A percentile compares a stretch with the other conserved stretches of the same genome.
Evolutionary conservation across 108 stramenopile species (phyloP).

Genomic region (Pinguiococcus pyrenoidosus): DNA sequence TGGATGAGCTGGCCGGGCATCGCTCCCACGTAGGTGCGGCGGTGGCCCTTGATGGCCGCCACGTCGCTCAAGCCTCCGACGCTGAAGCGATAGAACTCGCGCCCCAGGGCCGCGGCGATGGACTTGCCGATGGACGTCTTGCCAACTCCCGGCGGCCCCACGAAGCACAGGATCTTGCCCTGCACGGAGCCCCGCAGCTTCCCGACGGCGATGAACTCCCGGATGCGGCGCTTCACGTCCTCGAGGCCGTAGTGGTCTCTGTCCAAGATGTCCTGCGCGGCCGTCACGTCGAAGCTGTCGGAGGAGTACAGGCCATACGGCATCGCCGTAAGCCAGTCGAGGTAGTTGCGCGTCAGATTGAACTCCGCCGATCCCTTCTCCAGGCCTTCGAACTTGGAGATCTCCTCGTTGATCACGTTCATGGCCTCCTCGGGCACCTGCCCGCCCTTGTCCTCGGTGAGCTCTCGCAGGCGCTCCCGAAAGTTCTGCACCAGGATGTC

Average conservation of each 20-base stretch:
- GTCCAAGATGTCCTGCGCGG: conserved; percentile 58
- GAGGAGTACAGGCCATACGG: conserved; percentile 72
- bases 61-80: conserved; percentile 88
- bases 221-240: conserved; percentile 64
- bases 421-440: conserved; percentile 53
- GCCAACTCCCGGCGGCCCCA: conserved; percentile 85
- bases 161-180: conserved; percentile 85
- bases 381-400: conserved; percentile 70
- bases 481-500: conserved; percentile 76
- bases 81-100: conserved; percentile 86
- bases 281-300: conserved; percentile 71
- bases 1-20: conserved; percentile 91
- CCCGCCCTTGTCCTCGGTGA: neutral
- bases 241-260: conserved; percentile 89
- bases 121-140: conserved; percentile 73
- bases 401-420: conserved; percentile 59
- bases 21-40: conserved; percentile 78
- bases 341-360: conserved; percentile 79
- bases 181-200: conserved; percentile 75
- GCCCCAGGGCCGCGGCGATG: conserved; percentile 73
- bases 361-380: conserved; percentile 93
- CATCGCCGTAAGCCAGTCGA: conserved; percentile 88
- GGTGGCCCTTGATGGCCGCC: conserved; percentile 92
- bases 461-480: conserved; percentile 46
- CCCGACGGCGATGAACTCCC: conserved; percentile 93